A percentile compares a stretch with the other conserved stretches of the same genome.
Evolutionary conservation across 345 rosid genomes (phyloP).

Genomic region (Eutrema japonicum): DNA sequence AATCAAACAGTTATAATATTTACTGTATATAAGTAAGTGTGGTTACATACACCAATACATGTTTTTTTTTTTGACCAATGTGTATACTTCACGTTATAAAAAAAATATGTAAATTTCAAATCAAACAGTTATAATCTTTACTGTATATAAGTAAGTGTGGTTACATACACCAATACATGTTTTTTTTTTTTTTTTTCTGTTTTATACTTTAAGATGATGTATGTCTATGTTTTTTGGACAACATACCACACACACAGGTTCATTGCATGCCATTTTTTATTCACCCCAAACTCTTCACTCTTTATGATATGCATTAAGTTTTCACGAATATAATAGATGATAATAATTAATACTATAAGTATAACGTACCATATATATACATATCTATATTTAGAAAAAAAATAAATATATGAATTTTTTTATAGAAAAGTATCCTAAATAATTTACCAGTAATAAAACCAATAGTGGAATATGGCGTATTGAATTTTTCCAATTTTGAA

Average conservation of each 20-base stretch:
- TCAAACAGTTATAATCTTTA: not conserved
- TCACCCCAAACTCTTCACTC: not conserved
- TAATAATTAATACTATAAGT: not conserved
- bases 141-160: no score
- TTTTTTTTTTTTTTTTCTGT: not conserved
- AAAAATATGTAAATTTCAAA: not conserved
- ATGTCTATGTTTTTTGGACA: not conserved
- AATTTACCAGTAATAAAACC: not conserved
- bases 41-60: not conserved
- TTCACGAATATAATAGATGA: not conserved
- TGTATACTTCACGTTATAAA: not conserved
- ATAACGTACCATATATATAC: not conserved
- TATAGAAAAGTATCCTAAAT: not conserved
- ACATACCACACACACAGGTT: slow-evolving; percentile 13
- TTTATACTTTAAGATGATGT: not conserved
- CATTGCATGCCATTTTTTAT: slow-evolving; percentile 14
- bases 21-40: no score
- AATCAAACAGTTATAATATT: not conserved
- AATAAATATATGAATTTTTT: not conserved
- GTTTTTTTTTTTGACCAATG: not conserved
- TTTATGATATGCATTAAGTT: not conserved
- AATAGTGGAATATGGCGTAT: not conserved
- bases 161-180: not conserved
- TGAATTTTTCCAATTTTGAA: not conserved
- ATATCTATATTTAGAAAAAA: not conserved